A percentile compares a stretch with the other conserved stretches of the same genome.
Evolutionary conservation across 441 rosid species (phyloP).

Genomic region (Erodium trifolium): DNA sequence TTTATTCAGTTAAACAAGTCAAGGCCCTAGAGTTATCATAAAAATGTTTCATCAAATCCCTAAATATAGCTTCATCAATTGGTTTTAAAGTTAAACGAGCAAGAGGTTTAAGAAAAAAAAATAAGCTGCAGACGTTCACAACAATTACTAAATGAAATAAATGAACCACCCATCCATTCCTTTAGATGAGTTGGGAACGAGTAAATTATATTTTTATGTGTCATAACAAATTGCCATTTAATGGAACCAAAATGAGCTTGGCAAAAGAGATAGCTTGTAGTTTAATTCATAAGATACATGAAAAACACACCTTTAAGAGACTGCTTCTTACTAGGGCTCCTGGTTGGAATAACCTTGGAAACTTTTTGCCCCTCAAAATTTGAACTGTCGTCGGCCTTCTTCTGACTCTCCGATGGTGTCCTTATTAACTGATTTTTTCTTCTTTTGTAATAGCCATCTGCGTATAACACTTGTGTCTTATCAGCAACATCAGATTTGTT

Average conservation of each 20-base stretch:
- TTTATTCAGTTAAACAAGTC: too few relatives aligned
- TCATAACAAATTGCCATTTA: background rate
- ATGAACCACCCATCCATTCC: conserved; percentile 3
- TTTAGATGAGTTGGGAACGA: background rate
- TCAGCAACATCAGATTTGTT: conserved; percentile 27
- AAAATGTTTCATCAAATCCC: background rate
- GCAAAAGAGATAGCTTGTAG: background rate
- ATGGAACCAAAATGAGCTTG: background rate
- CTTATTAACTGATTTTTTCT: conserved; percentile 78
- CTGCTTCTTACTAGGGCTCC: conserved; percentile 34
- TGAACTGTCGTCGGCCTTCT: conserved; percentile 31
- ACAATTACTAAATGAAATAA: background rate
- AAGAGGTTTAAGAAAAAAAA: background rate
- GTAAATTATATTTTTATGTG: background rate
- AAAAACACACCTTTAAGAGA: conserved; percentile 33
- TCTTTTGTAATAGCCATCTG: conserved; percentile 76
- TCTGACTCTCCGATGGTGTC: conserved; percentile 40
- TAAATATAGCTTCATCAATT: background rate
- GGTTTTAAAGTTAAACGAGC: background rate
- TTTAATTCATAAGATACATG: background rate
- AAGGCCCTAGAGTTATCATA: too few relatives aligned
- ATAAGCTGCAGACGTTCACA: background rate
- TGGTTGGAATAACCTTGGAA: conserved; percentile 31
- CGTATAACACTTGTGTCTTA: conserved; percentile 29
- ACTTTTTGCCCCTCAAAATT: conserved; percentile 31